Evolutionary conservation across 148 eudicot genomes (phyloP).

Genomic region (Nepenthes gracilis): DNA sequence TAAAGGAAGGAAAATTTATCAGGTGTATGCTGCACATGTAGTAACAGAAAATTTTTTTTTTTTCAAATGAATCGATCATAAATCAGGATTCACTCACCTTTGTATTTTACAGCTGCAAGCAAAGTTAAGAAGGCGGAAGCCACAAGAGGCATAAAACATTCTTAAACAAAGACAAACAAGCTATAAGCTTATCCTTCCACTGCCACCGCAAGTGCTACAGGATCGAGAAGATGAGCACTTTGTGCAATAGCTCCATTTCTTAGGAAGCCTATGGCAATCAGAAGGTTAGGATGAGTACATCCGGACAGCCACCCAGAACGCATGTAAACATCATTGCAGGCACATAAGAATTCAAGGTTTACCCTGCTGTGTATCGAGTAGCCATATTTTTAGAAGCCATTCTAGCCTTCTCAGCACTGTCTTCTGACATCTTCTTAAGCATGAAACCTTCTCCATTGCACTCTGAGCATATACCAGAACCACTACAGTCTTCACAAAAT

Average conservation of each 20-base stretch:
- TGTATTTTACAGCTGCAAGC: no score
- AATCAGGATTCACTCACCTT: no score
- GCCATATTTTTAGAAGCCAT: slow-evolving; percentile 57
- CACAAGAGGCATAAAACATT: no score
- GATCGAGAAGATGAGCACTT: slow-evolving; percentile 81
- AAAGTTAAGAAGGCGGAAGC: no score
- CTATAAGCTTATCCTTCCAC: slow-evolving; percentile 52
- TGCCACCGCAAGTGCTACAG: slow-evolving; percentile 70
- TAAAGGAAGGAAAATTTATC: no score
- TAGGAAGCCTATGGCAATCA: slow-evolving; percentile 64
- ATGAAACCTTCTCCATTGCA: slow-evolving; percentile 97
- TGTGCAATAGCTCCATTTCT: slow-evolving; percentile 97
- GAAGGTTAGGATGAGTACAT: not conserved
- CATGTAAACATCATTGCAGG: not conserved
- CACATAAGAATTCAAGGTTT: not conserved
- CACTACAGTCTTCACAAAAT: slow-evolving; percentile 76
- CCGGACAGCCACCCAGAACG: not conserved
- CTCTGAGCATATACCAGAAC: slow-evolving; percentile 85
- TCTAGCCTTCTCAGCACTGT: slow-evolving; percentile 68
- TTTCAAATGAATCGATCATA: no score
- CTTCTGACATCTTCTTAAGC: slow-evolving; percentile 59
- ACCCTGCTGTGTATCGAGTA: slow-evolving; percentile 96
- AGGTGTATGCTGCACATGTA: no score
- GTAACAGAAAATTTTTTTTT: no score
- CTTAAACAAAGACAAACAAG: not conserved